Evolutionary conservation across 2,329 filamentous ascomycete species (phyloP).

Genomic region (Nemania sp.): DNA sequence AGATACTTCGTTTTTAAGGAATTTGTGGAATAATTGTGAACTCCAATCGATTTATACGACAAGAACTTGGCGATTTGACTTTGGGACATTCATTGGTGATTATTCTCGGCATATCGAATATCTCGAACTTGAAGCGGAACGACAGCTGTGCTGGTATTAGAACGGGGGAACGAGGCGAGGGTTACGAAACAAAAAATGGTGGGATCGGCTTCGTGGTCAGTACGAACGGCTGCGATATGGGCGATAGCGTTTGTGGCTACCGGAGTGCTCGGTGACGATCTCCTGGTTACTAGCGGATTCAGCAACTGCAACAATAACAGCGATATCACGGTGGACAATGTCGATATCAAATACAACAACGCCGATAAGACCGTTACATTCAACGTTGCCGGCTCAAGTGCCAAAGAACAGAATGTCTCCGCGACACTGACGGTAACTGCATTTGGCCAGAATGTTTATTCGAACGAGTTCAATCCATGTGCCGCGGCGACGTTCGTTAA

Average conservation of each 20-base stretch:
- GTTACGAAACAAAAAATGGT: slow-evolving; percentile 44
- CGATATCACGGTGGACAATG: slow-evolving; percentile 75
- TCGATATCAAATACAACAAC: slow-evolving; percentile 84
- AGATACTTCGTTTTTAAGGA: background rate
- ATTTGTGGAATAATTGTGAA: slow-evolving; percentile 12
- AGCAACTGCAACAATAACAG: slow-evolving; percentile 73
- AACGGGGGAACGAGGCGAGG: background rate
- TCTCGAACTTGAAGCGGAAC: slow-evolving; percentile 5
- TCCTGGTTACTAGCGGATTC: slow-evolving; percentile 86
- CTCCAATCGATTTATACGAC: slow-evolving; percentile 38
- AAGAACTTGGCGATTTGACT: slow-evolving; percentile 41
- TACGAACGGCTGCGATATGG: slow-evolving; percentile 50
- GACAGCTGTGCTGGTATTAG: slow-evolving; percentile 5
- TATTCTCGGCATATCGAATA: slow-evolving; percentile 23
- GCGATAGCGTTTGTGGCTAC: slow-evolving; percentile 54
- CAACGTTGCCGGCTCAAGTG: slow-evolving; percentile 83
- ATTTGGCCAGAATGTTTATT: slow-evolving; percentile 85
- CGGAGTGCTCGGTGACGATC: slow-evolving; percentile 72
- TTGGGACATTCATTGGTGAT: slow-evolving; percentile 27
- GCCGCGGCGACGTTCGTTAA: slow-evolving; percentile 72
- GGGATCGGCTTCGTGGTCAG: slow-evolving; percentile 46
- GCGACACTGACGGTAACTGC: slow-evolving; percentile 81
- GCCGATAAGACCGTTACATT: slow-evolving; percentile 79
- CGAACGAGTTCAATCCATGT: slow-evolving; percentile 87
- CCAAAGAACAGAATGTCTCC: slow-evolving; percentile 80